A percentile compares a stretch with the other conserved stretches of the same genome.
Evolutionary conservation across 139 green algal genomes (phyloP).

Genomic region (Picochlorum sp.): DNA sequence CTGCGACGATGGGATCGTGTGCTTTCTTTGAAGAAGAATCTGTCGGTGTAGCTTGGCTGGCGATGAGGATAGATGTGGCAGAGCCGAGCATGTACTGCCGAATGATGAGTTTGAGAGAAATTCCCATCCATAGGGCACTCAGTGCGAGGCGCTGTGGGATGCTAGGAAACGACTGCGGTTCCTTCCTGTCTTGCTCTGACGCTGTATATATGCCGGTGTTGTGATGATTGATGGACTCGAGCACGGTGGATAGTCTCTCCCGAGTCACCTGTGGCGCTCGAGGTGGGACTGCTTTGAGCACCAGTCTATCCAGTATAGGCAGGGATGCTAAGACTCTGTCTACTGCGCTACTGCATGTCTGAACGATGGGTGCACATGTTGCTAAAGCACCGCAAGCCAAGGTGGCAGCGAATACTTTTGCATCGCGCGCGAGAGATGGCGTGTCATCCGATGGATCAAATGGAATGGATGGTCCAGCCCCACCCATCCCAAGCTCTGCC

Average conservation of each 20-base stretch:
- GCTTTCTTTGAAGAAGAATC: not conserved
- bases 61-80: not conserved
- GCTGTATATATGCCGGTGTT: no score
- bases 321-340: no score
- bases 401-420: not conserved
- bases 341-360: no score
- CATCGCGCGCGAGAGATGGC: not conserved
- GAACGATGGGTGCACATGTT: no score
- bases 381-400: not conserved
- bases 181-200: not conserved
- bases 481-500: slow-evolving; percentile 6
- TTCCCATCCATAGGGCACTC: slow-evolving; percentile 2
- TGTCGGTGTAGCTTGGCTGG: not conserved
- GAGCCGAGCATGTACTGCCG: slow-evolving; percentile 1
- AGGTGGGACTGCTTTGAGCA: no score
- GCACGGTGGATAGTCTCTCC: not conserved
- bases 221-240: no score
- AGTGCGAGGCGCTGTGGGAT: not conserved
- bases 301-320: no score
- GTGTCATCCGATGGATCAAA: not conserved
- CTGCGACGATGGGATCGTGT: not conserved
- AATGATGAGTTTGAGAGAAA: not conserved
- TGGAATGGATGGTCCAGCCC: not conserved
- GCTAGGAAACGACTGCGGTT: not conserved
- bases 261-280: not conserved